A percentile compares a stretch with the other conserved stretches of the same genome.
Conservation (phyloP, 257 asterid genomes). For the Solanum chiquidenum region DNA sequence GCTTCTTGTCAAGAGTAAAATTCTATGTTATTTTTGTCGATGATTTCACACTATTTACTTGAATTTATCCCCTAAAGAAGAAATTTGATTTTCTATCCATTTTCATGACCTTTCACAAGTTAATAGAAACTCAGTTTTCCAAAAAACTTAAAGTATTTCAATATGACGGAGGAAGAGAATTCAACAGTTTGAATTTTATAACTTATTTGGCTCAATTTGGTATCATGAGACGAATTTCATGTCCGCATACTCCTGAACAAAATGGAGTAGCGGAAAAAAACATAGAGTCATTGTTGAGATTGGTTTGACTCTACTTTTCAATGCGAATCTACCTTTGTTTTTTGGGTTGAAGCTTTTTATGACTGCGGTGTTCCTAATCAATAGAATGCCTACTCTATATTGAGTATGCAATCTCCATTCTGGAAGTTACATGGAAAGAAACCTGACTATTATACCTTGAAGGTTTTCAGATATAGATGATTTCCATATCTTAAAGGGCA, state of each 20-base stretch:
- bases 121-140: too few species aligned
- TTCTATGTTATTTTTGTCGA: not conserved
- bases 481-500: not conserved
- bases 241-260: not conserved
- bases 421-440: not conserved
- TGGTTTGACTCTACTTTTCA: not conserved
- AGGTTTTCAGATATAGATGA: too few species aligned
- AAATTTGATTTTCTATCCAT: not conserved
- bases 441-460: not conserved
- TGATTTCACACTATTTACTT: not conserved
- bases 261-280: not conserved
- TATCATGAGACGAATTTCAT: not conserved
- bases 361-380: not conserved
- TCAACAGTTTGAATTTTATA: not conserved
- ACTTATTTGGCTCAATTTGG: not conserved
- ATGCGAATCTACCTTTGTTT: not conserved
- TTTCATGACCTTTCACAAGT: not conserved
- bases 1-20: not conserved
- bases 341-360: too few species aligned
- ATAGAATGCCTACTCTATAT: not conserved
- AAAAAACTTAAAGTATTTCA: not conserved
- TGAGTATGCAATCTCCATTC: not conserved
- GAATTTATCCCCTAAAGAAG: not conserved
- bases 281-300: not conserved
- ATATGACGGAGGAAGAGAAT: not conserved